These are phyloP conservation scores for Termitomyces sp. DNA, from an alignment of 768 basidiomycete genomes.

Conservation along the genomic window DNA sequence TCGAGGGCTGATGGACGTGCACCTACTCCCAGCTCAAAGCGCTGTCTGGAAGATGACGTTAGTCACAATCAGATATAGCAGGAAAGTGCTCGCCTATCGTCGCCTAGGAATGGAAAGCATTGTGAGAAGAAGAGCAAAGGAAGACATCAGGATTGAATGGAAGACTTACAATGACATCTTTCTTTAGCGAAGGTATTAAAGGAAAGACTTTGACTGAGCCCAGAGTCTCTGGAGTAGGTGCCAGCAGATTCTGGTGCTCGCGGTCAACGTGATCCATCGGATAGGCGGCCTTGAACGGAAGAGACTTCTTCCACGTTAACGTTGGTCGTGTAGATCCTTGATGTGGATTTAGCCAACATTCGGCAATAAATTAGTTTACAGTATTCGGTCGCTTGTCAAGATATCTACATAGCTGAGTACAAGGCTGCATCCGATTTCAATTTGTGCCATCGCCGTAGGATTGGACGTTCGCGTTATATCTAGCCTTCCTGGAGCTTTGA, in stretches of 20 bases:
- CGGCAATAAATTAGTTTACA: neutral
- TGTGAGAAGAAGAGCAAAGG: conserved; percentile 10
- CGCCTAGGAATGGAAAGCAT: conserved; percentile 28
- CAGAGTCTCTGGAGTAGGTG: conserved; percentile 52
- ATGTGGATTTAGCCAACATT: neutral
- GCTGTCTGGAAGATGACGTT: conserved; percentile 41
- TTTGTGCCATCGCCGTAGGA: neutral
- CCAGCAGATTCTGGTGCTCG: conserved; percentile 40
- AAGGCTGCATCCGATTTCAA: neutral
- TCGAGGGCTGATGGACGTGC: neutral
- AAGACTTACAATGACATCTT: conserved; percentile 58
- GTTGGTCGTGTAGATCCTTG: neutral
- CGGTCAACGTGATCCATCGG: conserved; percentile 29
- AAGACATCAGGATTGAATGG: neutral
- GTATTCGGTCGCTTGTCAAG: neutral
- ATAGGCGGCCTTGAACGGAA: neutral
- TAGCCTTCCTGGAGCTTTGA: neutral
- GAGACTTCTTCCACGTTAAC: neutral
- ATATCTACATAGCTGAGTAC: neutral
- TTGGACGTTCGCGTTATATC: neutral
- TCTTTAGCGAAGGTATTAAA: conserved; percentile 68
- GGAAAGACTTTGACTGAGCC: conserved; percentile 73
- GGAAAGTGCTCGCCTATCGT: conserved; percentile 34
- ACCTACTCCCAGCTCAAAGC: conserved; percentile 79
- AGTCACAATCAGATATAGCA: conserved; percentile 9